Conservation (phyloP, 192 early-diverging fungal genomes). For the Entomortierella lignicola region DNA sequence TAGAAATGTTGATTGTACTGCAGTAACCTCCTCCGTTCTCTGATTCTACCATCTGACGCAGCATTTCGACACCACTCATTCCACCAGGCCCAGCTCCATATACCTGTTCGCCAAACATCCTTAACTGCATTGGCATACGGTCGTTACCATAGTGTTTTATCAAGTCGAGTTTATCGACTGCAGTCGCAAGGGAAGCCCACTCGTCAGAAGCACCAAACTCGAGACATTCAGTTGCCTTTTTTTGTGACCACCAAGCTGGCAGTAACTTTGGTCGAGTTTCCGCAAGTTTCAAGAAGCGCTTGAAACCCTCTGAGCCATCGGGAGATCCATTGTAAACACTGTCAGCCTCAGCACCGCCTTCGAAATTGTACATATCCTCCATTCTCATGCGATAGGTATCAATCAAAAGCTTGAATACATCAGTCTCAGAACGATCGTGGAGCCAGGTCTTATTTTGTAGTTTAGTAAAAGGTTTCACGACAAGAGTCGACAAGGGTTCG, state of each 20-base stretch:
- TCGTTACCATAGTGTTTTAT: slow-evolving; percentile 24
- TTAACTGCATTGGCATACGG: slow-evolving; percentile 41
- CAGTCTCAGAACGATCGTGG: slow-evolving; percentile 16
- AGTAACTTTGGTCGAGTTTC: slow-evolving; percentile 7
- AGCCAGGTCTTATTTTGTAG: slow-evolving; percentile 10
- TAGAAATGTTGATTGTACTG: not conserved
- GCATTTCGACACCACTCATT: slow-evolving; percentile 4
- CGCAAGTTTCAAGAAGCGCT: slow-evolving; percentile 5
- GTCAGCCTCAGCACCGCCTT: slow-evolving; percentile 11
- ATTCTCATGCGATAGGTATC: slow-evolving; percentile 25
- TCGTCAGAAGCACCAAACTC: slow-evolving; percentile 9
- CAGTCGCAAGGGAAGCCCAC: slow-evolving; percentile 13
- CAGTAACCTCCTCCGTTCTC: not conserved
- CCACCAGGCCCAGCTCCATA: slow-evolving; percentile 18
- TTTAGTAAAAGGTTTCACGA: slow-evolving; percentile 10
- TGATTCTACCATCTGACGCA: not conserved
- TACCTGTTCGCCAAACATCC: slow-evolving; percentile 37
- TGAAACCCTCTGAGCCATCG: slow-evolving; percentile 5
- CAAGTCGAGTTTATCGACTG: slow-evolving; percentile 15
- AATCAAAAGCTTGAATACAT: slow-evolving; percentile 26
- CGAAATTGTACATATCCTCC: slow-evolving; percentile 37
- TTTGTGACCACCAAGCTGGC: slow-evolving; percentile 20
- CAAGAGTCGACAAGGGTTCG: not conserved
- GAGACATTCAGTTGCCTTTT: slow-evolving; percentile 14
- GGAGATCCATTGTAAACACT: slow-evolving; percentile 21